These are phyloP conservation scores for Lasiodiplodia gonubiensis DNA, from an alignment of 2,329 filamentous ascomycete species.

Conservation along the genomic window DNA sequence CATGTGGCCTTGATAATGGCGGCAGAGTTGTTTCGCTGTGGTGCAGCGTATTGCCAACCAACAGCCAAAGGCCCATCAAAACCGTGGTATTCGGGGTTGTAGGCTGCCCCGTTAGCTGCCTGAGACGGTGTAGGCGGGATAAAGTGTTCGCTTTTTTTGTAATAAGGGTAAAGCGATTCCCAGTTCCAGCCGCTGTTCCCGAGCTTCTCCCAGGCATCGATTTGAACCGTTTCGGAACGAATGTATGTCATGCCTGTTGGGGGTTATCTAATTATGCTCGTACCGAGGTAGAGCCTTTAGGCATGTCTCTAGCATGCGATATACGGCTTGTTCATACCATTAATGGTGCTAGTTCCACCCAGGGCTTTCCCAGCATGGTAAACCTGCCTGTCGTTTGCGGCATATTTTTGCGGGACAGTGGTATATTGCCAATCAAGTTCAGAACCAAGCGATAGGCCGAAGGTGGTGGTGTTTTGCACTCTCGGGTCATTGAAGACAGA, in stretches of 20 bases:
- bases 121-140: constrained; percentile 15
- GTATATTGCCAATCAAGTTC: constrained; percentile 46
- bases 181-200: constrained; percentile 31
- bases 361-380: constrained; percentile 45
- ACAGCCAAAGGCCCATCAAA: constrained; percentile 21
- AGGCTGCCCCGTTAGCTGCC: constrained; percentile 24
- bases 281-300: background rate
- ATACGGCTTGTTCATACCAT: constrained; percentile 35
- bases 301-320: background rate
- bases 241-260: constrained; percentile 31
- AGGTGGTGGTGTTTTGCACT: constrained; percentile 36
- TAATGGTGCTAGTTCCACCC: constrained; percentile 47
- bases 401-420: constrained; percentile 42
- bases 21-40: constrained; percentile 10
- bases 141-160: constrained; percentile 30
- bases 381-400: constrained; percentile 32
- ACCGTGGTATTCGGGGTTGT: constrained; percentile 24
- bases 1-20: constrained; percentile 43
- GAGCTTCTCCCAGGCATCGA: constrained; percentile 29
- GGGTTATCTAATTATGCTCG: background rate
- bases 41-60: constrained; percentile 26
- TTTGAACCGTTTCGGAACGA: constrained; percentile 28
- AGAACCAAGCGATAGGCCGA: constrained; percentile 39
- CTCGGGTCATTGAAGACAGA: constrained; percentile 39
- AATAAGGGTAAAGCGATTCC: constrained; percentile 29